phyloP scores from a whole-genome alignment of 1,284 basidiomycete genomes.

The Melanopsichium pennsylvanicum region DNA sequence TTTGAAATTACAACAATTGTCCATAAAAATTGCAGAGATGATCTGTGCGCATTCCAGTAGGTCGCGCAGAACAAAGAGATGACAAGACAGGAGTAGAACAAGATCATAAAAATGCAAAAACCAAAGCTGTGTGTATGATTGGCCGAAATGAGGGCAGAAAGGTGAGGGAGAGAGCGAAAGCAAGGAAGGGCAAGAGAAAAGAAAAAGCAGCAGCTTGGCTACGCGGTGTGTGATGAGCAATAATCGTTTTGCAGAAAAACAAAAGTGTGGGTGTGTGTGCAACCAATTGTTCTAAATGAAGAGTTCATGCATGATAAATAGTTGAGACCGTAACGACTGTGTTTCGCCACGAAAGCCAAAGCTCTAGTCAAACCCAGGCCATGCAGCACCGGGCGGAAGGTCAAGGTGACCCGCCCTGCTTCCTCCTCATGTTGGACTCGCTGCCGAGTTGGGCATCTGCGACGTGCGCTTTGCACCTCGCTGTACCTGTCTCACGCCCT shows the following conservation, averaged over 20 bases:
- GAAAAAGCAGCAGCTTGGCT: slow-evolving; percentile 3
- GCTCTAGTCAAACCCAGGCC: slow-evolving; percentile 28
- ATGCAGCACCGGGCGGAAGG: slow-evolving; percentile 39
- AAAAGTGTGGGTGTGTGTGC: slow-evolving; percentile 3
- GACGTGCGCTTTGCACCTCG: slow-evolving; percentile 57
- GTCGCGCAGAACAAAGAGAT: too few species aligned
- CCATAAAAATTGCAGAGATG: too few species aligned
- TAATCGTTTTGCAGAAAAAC: too few species aligned
- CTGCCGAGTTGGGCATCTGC: slow-evolving; percentile 26
- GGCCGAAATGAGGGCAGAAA: background rate
- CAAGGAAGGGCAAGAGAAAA: background rate
- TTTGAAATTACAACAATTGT: too few species aligned
- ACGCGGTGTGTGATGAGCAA: background rate
- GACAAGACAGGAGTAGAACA: too few species aligned
- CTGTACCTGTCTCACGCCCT: slow-evolving; percentile 57
- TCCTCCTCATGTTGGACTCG: slow-evolving; percentile 14
- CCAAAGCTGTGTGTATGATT: background rate
- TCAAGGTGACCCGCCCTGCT: slow-evolving; percentile 8
- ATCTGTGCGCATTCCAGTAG: too few species aligned
- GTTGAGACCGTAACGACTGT: slow-evolving; percentile 8
- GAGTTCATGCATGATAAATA: background rate
- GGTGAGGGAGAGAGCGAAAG: background rate
- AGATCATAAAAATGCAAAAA: background rate
- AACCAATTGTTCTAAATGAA: slow-evolving; percentile 13
- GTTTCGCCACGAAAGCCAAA: too few species aligned